Base-by-base conservation (phyloP, 139 green algal genomes). In the Yamagishiella unicocca region DNA sequence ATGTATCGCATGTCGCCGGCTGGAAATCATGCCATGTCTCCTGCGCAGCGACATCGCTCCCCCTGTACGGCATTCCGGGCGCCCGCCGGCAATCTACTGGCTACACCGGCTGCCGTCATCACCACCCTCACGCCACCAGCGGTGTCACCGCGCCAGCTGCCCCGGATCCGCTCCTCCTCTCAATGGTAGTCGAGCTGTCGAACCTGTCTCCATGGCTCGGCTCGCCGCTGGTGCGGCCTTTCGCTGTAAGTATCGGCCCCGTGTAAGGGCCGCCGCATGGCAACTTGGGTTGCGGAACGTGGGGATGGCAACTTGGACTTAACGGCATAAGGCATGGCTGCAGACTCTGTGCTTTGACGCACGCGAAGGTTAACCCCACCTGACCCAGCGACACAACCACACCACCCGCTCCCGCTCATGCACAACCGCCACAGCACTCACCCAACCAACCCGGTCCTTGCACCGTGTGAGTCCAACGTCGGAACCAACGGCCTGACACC, bases 181-280 rank as follows among this genome's bases (percentile, higher is more conserved):
- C 19, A 35, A 78, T 78, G 70, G 72, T 64, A 5, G 19, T 82
- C 17, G 74, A 82, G 74, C 50, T 83, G 35, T 83, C 76, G 35
- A 71, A 83, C 76, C 31, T 37, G 6, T 72, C 54, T 22, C 53
- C 54, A 4, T 83, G 76, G 25, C 55, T 83, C 24, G 29, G 54
- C 33, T 43, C 29, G 19, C 53, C 76, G 25, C 14, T 71, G 17
- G 1, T 54, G 35, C 76, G 54, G 17, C 76, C 53, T 22, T 54
- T 83, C 4, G 53, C 71, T 53, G 76, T 83, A 54, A 54, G 76
- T 46, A 17, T 14, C 45, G 10, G 0, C 43, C 43, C 27, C 73
- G 45, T 9, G 25, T 27, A 76, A 4, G 27, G 38, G 27, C 17
- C 0, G 71, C 40, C 24, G 38, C 24, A 61, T 61, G 22, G 7